Conservation (phyloP, 441 rosid species). For the Brassica balearica region DNA sequence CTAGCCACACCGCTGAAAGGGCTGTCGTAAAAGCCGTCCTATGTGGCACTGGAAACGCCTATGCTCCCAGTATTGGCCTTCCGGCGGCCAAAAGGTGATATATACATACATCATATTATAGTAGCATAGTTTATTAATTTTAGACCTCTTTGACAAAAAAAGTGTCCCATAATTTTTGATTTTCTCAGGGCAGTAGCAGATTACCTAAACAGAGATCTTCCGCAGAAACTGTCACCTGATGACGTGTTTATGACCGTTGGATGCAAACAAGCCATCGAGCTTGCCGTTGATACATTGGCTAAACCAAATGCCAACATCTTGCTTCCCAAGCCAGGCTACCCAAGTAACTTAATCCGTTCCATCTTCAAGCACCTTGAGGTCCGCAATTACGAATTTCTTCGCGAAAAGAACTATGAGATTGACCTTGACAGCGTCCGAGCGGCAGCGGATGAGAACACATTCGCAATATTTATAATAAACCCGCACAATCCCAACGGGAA, state of each 20-base stretch:
- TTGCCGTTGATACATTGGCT: constrained; percentile 47
- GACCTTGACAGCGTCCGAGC: constrained; percentile 52
- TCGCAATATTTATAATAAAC: constrained; percentile 54
- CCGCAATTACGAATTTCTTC: constrained; percentile 58
- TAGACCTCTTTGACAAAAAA: not conserved
- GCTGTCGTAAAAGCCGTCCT: constrained; percentile 54
- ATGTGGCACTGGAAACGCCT: constrained; percentile 51
- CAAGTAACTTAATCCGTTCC: constrained; percentile 46
- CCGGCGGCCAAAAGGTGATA: constrained; percentile 51
- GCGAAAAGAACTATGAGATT: constrained; percentile 54
- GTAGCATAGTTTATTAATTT: not conserved
- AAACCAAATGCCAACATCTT: constrained; percentile 57
- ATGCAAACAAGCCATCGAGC: constrained; percentile 60
- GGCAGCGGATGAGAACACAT: constrained; percentile 53
- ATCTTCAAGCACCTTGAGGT: constrained; percentile 46
- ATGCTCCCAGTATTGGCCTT: constrained; percentile 48
- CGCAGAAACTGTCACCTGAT: constrained; percentile 47
- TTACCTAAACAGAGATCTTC: not conserved
- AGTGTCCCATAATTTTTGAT: not conserved
- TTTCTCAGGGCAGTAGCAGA: constrained; percentile 50
- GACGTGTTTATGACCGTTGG: constrained; percentile 63
- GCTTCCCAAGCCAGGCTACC: constrained; percentile 61
- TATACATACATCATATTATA: not conserved
- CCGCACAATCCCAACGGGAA: constrained; percentile 38
- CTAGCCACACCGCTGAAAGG: constrained; percentile 47